Conservation (phyloP, 306 rosid species). For the Lathyrus oleraceus region DNA sequence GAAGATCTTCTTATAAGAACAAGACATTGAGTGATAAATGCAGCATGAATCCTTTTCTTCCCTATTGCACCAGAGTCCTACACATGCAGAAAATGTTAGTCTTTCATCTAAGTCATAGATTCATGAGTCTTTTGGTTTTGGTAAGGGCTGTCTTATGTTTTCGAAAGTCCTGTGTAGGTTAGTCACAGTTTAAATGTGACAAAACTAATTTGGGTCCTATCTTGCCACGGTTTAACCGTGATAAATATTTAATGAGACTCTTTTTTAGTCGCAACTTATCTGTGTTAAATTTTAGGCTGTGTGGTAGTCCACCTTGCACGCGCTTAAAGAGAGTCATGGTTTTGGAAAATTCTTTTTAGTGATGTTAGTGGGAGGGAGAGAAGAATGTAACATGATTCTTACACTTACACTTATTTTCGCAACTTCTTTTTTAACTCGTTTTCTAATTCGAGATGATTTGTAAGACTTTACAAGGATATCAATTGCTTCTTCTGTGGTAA, state of each 20-base stretch:
- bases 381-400: constrained; percentile 29
- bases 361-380: neutral
- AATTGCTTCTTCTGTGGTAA: constrained; percentile 49
- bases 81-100: constrained; percentile 28
- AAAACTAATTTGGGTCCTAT: no score
- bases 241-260: no score
- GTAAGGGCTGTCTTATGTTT: no score
- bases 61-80: constrained; percentile 41
- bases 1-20: constrained; percentile 69
- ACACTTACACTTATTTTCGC: constrained; percentile 45
- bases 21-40: constrained; percentile 55
- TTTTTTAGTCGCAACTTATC: no score
- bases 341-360: neutral
- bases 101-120: constrained; percentile 9
- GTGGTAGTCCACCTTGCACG: no score
- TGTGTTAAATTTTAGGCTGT: no score
- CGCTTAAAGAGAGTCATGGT: no score
- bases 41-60: constrained; percentile 50
- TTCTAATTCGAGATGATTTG: constrained; percentile 35
- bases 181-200: no score
- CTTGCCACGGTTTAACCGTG: no score
- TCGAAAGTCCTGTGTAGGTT: no score
- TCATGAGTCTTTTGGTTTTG: neutral
- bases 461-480: constrained; percentile 45
- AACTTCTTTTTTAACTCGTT: constrained; percentile 43